phyloP scores from a whole-genome alignment of 1,284 basidiomycete genomes.

The Ceratobasidium papillatum region DNA sequence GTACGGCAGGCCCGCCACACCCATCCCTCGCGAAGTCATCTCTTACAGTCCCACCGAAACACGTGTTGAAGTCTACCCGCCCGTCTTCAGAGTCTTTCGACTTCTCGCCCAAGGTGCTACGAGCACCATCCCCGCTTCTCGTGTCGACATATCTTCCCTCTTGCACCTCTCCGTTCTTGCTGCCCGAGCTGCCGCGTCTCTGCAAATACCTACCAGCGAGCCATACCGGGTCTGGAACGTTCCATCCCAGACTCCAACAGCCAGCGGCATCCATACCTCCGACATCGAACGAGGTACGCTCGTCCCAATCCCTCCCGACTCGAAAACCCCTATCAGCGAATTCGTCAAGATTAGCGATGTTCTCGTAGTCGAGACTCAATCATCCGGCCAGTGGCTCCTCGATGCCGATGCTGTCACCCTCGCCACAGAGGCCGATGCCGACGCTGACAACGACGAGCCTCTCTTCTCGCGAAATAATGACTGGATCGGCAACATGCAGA shows the following conservation, averaged over 20 bases:
- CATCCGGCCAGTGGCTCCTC: slow-evolving; percentile 12
- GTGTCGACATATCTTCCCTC: slow-evolving; percentile 49
- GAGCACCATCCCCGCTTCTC: slow-evolving; percentile 15
- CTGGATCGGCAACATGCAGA: slow-evolving; percentile 33
- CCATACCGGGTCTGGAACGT: slow-evolving; percentile 42
- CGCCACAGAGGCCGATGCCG: slow-evolving; percentile 18
- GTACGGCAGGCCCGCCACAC: slow-evolving; percentile 69
- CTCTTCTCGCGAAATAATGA: slow-evolving; percentile 34
- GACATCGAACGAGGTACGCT: slow-evolving; percentile 26
- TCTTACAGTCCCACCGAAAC: slow-evolving; percentile 63
- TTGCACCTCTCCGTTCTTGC: slow-evolving; percentile 27
- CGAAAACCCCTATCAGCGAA: slow-evolving; percentile 8
- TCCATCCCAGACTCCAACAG: slow-evolving; percentile 25
- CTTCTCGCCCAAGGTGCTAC: slow-evolving; percentile 1
- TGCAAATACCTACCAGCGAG: slow-evolving; percentile 13
- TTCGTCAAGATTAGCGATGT: slow-evolving; percentile 25
- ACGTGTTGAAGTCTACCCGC: slow-evolving; percentile 82
- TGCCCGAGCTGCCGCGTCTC: slow-evolving; percentile 37
- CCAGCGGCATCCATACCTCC: neutral
- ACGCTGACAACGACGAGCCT: slow-evolving; percentile 20
- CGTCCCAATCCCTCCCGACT: slow-evolving; percentile 9
- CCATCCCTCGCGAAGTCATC: slow-evolving; percentile 74
- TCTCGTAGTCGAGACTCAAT: slow-evolving; percentile 21
- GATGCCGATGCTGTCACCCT: slow-evolving; percentile 7
- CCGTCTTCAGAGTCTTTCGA: slow-evolving; percentile 64